Base-by-base conservation (phyloP, 306 rosid species). In the Sphenostylis stenocarpa region DNA sequence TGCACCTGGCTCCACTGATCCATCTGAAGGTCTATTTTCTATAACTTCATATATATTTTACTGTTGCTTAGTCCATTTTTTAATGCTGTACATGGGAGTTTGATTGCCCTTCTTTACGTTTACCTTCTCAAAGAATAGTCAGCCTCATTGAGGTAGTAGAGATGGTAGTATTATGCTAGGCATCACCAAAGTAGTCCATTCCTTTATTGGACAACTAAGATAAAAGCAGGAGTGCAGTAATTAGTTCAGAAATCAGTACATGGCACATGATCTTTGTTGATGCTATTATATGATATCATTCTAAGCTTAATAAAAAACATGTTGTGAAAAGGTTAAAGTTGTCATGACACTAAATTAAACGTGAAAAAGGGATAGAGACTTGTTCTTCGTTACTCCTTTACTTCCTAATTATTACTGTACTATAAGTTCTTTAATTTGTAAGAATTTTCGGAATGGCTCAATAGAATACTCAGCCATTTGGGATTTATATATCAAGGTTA, bases 11-110 rank as follows among this genome's bases (percentile, higher is more conserved):
- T 70, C 81, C 58, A 72, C 81, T 8, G 84, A 82, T 81, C 67
- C 85, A 78, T 73, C 82, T 26, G 86, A 84, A 90, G 98, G 97
- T 94, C 62, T 68, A 87, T 83, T 80, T 52, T 74, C 73, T 45
- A 19, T 58, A 49, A 72, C 65, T 62, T 72, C 20, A 38, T 58
- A 63, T 58, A 63, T 69, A 26, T 39, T 23, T 39, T 77, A 57
- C 13, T 63, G 43, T 45, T 53, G 34, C 29, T 67, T 33, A 33
- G 14, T 43, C 43, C 68, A 66, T 52, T 49, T 23, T 34, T 7
- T 48, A 43, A 31, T 77, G 19, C 39, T 64, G 16, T 63, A 34
- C 51, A 19, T 44, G 41, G 64, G 20, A 70, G 52, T 61, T 74
- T 62, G 45, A 41, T 7, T 41, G 44, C 74, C 47, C 72, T 62